Percentiles rank a stretch among this genome's conserved stretches.
Conservation (phyloP, 371 early-diverging fungal species). For the Mortierella sp. region DNA sequence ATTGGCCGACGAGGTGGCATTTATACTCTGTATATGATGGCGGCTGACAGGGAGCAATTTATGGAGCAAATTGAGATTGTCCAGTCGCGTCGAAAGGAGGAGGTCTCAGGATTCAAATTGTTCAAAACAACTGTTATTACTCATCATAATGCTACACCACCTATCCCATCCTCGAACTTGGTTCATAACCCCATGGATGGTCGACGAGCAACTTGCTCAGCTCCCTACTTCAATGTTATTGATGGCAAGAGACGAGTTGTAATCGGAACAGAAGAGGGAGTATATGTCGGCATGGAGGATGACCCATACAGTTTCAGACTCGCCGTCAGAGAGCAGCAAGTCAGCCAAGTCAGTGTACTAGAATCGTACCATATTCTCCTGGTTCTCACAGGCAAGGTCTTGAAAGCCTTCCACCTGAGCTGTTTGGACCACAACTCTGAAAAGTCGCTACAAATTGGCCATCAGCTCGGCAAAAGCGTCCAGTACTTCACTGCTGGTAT, state of each 20-base stretch:
- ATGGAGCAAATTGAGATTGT: constrained; percentile 76
- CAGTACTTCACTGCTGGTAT: constrained; percentile 86
- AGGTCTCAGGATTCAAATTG: constrained; percentile 66
- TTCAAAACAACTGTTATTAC: constrained; percentile 73
- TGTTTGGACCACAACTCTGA: constrained; percentile 66
- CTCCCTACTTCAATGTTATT: constrained; percentile 67
- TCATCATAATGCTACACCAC: constrained; percentile 59
- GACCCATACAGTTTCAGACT: constrained; percentile 58
- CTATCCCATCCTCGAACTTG: constrained; percentile 30
- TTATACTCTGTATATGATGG: constrained; percentile 58
- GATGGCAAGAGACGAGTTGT: constrained; percentile 77
- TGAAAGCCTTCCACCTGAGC: constrained; percentile 83
- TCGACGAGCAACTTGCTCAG: constrained; percentile 79
- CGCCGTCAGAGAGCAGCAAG: constrained; percentile 78
- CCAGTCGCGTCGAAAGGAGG: constrained; percentile 68
- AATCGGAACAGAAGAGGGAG: constrained; percentile 89
- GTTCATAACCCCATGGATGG: constrained; percentile 50
- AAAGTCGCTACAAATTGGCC: constrained; percentile 63
- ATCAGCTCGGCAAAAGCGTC: constrained; percentile 82
- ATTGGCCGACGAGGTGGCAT: constrained; percentile 45
- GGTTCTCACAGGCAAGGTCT: constrained; percentile 71
- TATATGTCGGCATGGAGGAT: constrained; percentile 72
- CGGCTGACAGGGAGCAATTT: constrained; percentile 83
- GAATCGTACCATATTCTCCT: constrained; percentile 80
- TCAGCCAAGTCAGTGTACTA: constrained; percentile 87